These are phyloP conservation scores for Dothideomycetidae sp. DNA, from an alignment of 2,329 filamentous ascomycete genomes.

Conservation along the genomic window DNA sequence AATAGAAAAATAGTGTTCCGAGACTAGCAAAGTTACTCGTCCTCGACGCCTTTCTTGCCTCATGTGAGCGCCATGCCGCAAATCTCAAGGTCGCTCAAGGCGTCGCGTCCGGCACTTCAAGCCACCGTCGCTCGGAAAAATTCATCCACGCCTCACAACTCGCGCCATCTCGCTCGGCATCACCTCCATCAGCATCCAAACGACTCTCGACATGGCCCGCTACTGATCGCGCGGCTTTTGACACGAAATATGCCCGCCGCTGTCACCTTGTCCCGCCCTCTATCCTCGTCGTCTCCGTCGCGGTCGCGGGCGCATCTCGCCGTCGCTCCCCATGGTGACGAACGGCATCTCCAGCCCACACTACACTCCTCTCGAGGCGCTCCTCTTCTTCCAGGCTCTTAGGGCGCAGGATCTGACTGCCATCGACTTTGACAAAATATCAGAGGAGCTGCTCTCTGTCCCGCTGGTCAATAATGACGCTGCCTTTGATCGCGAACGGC, in stretches of 20 bases:
- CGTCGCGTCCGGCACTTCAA: background rate
- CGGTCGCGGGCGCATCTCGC: constrained; percentile 6
- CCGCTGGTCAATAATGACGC: constrained; percentile 54
- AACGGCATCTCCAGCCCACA: constrained; percentile 38
- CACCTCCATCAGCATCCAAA: background rate
- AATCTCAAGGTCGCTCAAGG: background rate
- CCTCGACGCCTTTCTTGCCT: background rate
- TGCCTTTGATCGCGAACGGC: constrained; percentile 56
- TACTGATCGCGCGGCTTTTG: constrained; percentile 4
- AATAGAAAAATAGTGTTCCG: no score
- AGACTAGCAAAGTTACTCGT: no score
- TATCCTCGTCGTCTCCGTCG: constrained; percentile 12
- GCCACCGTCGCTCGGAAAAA: background rate
- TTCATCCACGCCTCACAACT: background rate
- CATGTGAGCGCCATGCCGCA: background rate
- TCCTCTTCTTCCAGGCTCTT: constrained; percentile 72
- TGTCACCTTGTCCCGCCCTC: constrained; percentile 6
- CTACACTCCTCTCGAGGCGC: constrained; percentile 75
- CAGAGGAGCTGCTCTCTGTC: constrained; percentile 60
- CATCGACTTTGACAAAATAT: constrained; percentile 54
- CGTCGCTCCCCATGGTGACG: constrained; percentile 31
- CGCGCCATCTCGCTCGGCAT: background rate
- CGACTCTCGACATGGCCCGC: constrained; percentile 5
- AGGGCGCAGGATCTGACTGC: constrained; percentile 51
- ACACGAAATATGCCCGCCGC: constrained; percentile 9